Conservation (phyloP, 2,329 filamentous ascomycete species). For the Fusarium tjaetaba region DNA sequence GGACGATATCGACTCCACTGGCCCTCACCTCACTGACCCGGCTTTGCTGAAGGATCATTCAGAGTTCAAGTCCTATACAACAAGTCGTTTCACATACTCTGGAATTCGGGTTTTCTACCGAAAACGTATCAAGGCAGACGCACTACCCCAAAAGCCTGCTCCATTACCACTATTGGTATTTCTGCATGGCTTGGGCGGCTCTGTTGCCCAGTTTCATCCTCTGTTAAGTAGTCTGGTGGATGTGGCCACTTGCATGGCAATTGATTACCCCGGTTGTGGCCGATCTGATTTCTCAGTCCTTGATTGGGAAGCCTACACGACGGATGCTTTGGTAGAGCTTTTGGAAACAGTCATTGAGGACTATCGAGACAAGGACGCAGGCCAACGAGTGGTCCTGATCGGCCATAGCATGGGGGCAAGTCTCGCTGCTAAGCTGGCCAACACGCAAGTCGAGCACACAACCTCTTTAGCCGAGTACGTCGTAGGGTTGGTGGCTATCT, state of each 20-base stretch:
- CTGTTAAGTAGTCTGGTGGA: constrained; percentile 84
- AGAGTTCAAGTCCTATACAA: constrained; percentile 76
- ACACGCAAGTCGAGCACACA: constrained; percentile 53
- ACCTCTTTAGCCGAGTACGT: constrained; percentile 69
- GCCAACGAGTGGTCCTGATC: constrained; percentile 81
- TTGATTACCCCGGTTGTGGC: constrained; percentile 93
- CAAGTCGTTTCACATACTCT: constrained; percentile 75
- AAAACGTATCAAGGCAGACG: constrained; percentile 82
- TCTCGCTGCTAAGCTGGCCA: constrained; percentile 76
- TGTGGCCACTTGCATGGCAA: constrained; percentile 80
- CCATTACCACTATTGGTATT: constrained; percentile 89
- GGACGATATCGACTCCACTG: constrained; percentile 42
- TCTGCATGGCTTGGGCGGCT: constrained; percentile 93
- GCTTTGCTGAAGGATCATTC: constrained; percentile 83
- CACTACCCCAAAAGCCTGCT: constrained; percentile 77
- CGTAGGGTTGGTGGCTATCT: constrained; percentile 82
- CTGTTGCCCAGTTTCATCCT: constrained; percentile 85
- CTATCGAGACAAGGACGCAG: constrained; percentile 70
- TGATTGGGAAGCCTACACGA: constrained; percentile 81
- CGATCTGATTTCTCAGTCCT: constrained; percentile 77
- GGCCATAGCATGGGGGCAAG: constrained; percentile 93
- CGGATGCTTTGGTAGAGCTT: constrained; percentile 78
- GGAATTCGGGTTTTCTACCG: constrained; percentile 85
- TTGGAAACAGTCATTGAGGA: constrained; percentile 78
- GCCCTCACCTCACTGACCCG: constrained; percentile 72